phyloP scores from a whole-genome alignment of 2,329 filamentous ascomycete genomes.

The Xylaria sp. region DNA sequence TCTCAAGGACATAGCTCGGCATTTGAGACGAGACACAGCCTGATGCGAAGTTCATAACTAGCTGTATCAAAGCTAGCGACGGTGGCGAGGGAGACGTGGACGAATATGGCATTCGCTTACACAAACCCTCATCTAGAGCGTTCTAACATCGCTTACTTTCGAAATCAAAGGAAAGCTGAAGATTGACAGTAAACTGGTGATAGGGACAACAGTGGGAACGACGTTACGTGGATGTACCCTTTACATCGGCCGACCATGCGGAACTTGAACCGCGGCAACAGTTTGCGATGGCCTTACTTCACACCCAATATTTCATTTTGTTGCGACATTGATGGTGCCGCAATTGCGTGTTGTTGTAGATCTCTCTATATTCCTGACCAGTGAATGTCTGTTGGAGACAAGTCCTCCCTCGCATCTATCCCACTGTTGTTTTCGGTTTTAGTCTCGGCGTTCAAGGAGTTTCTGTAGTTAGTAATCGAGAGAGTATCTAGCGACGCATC shows the following conservation, averaged over 20 bases:
- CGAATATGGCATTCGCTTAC: not conserved
- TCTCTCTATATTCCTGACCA: not conserved
- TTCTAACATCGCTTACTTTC: not conserved
- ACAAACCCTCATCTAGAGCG: not conserved
- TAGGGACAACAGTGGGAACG: not conserved
- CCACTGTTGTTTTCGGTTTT: not conserved
- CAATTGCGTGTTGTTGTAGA: not conserved
- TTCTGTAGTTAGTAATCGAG: not conserved
- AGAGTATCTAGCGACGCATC: not conserved
- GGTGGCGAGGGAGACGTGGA: conserved; percentile 2
- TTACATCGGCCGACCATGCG: not conserved
- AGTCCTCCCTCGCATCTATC: not conserved
- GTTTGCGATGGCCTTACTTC: not conserved
- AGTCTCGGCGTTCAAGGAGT: not conserved
- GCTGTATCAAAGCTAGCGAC: not conserved
- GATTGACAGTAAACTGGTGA: not conserved
- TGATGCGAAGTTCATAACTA: not conserved
- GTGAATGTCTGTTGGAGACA: not conserved
- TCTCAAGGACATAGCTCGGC: not conserved
- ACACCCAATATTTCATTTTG: not conserved
- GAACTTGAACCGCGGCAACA: not conserved
- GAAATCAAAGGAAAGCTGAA: not conserved
- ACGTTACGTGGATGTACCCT: not conserved
- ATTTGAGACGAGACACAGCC: conserved; percentile 5
- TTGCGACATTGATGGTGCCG: not conserved